phyloP scores from a whole-genome alignment of 2,329 filamentous ascomycete genomes.

The Cordyceps tenuipes region DNA sequence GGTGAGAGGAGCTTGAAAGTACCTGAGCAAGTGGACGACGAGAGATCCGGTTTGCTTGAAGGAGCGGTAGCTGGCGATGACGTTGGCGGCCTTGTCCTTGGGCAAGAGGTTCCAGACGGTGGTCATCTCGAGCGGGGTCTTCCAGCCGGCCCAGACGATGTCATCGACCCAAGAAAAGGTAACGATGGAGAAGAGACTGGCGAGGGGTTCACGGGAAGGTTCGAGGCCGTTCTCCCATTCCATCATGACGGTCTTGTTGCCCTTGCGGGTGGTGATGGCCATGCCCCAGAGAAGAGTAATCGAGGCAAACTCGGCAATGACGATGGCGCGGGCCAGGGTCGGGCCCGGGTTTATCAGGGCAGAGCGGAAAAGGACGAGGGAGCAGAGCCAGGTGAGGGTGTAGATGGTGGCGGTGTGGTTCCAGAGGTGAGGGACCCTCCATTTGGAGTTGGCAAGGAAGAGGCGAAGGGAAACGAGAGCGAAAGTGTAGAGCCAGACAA shows the following conservation, averaged over 20 bases:
- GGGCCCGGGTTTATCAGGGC: slow-evolving; percentile 70
- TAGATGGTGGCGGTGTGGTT: slow-evolving; percentile 88
- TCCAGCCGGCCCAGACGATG: slow-evolving; percentile 84
- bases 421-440: slow-evolving; percentile 68
- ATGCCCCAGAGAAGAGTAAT: slow-evolving; percentile 67
- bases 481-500: slow-evolving; percentile 75
- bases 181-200: slow-evolving; percentile 78
- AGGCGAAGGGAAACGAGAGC: slow-evolving; percentile 65
- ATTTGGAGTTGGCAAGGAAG: slow-evolving; percentile 55
- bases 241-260: slow-evolving; percentile 79
- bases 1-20: slow-evolving; percentile 70
- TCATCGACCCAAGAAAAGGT: slow-evolving; percentile 89
- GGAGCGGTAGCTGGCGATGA: slow-evolving; percentile 77
- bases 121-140: slow-evolving; percentile 69
- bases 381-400: slow-evolving; percentile 70
- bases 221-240: slow-evolving; percentile 85
- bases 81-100: slow-evolving; percentile 75
- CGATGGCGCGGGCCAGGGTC: slow-evolving; percentile 51
- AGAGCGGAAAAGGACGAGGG: slow-evolving; percentile 72
- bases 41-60: slow-evolving; percentile 74
- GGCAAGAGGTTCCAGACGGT: slow-evolving; percentile 89
- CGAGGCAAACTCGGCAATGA: slow-evolving; percentile 66
- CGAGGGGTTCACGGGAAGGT: slow-evolving; percentile 77
- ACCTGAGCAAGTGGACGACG: slow-evolving; percentile 71
- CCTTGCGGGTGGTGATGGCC: slow-evolving; percentile 75